These are phyloP conservation scores for Roridomyces roridus DNA, from an alignment of 768 basidiomycete species.

Conservation along the genomic window DNA sequence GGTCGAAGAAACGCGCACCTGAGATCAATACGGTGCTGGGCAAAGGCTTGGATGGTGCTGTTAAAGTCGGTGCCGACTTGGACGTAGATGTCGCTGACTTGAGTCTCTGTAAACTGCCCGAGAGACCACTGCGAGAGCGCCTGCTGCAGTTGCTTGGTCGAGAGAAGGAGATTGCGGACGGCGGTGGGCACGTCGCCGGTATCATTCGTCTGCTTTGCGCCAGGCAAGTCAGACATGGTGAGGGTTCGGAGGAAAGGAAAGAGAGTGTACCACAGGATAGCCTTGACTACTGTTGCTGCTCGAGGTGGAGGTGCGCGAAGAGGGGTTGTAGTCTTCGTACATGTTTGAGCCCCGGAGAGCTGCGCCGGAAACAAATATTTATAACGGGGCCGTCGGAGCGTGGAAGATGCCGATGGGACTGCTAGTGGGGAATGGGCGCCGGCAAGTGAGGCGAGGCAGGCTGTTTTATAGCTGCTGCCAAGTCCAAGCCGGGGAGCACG, in stretches of 20 bases:
- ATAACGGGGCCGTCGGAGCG: no score
- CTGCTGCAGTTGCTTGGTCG: conserved; percentile 85
- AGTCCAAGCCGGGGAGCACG: no score
- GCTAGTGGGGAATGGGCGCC: no score
- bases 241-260: background rate
- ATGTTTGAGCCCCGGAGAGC: background rate
- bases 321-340: conserved; percentile 5
- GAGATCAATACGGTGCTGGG: conserved; percentile 73
- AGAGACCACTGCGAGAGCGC: conserved; percentile 72
- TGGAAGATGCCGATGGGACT: no score
- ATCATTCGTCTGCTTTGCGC: conserved; percentile 28
- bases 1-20: conserved; percentile 54
- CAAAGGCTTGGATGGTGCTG: conserved; percentile 76
- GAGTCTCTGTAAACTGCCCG: conserved; percentile 59
- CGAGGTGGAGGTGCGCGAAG: conserved; percentile 18
- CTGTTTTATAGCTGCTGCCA: no score
- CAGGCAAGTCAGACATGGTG: conserved; percentile 21
- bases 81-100: conserved; percentile 92
- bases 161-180: conserved; percentile 73
- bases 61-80: conserved; percentile 91
- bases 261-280: background rate
- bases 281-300: conserved; percentile 25
- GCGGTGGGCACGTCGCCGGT: conserved; percentile 60
- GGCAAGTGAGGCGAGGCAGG: no score
- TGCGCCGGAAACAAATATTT: no score